A percentile compares a stretch with the other conserved stretches of the same genome.
These are phyloP conservation scores for Corinectria fuckeliana DNA, from an alignment of 2,329 filamentous ascomycete species.

Conservation along the genomic window DNA sequence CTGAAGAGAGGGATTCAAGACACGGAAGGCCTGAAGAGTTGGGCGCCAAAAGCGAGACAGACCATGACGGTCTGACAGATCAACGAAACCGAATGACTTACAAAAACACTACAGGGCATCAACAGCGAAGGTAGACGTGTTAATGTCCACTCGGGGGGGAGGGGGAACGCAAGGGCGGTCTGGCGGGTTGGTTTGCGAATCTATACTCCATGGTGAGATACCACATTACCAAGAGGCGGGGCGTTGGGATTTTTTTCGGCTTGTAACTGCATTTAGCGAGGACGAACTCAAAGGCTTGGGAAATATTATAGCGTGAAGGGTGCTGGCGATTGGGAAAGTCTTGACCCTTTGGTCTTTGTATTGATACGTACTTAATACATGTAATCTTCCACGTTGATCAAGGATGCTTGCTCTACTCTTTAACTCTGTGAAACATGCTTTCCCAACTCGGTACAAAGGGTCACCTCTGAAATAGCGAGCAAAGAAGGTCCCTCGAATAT, in stretches of 20 bases:
- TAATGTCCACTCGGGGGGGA: neutral
- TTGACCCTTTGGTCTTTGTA: conserved; percentile 12
- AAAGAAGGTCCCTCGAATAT: neutral
- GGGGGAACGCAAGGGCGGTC: conserved; percentile 9
- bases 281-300: conserved; percentile 6
- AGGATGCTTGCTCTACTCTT: neutral
- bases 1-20: neutral
- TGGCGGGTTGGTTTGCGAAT: conserved; percentile 19
- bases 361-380: conserved; percentile 16
- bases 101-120: neutral
- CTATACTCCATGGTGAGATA: conserved; percentile 17
- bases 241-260: conserved; percentile 14
- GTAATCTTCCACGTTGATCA: conserved; percentile 6
- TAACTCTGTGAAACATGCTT: too few relatives aligned
- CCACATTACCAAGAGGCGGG: conserved; percentile 12
- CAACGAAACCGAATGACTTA: neutral
- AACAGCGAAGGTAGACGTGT: conserved; percentile 4
- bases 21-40: neutral
- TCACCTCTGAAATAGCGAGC: too few relatives aligned
- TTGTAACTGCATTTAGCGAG: conserved; percentile 15
- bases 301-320: conserved; percentile 5
- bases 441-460: too few relatives aligned
- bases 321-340: conserved; percentile 8
- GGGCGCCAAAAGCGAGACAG: neutral
- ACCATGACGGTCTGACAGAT: neutral